Evolutionary conservation across 805 yeast species (phyloP).

Genomic region (Candida xyloterini): DNA sequence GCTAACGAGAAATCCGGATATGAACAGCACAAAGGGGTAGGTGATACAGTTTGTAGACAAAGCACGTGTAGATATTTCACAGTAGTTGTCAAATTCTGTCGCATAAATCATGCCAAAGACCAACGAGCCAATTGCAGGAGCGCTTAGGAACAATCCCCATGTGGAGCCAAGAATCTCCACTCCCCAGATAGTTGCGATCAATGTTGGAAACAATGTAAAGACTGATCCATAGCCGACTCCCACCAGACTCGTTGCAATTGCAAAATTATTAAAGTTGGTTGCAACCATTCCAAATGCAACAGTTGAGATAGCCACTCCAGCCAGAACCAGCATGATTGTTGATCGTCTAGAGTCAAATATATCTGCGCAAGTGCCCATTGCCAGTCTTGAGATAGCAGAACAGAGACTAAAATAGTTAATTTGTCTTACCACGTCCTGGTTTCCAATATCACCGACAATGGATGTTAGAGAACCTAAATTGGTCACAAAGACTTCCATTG

Average conservation of each 20-base stretch:
- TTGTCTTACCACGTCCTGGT: conserved; percentile 14
- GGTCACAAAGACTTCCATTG: conserved; percentile 79
- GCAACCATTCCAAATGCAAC: conserved; percentile 16
- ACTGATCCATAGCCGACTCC: conserved; percentile 79
- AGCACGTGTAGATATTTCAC: conserved; percentile 18
- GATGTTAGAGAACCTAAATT: conserved; percentile 71
- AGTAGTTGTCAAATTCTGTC: conserved; percentile 46
- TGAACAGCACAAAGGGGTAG: conserved; percentile 16
- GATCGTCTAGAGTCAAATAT: conserved; percentile 8
- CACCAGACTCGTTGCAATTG: conserved; percentile 32
- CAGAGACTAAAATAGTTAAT: conserved; percentile 22
- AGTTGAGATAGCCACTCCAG: conserved; percentile 7
- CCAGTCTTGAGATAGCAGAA: conserved; percentile 30
- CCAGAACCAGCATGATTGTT: conserved; percentile 7
- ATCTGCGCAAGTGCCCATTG: conserved; percentile 22
- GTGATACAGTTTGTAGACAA: conserved; percentile 15
- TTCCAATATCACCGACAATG: conserved; percentile 29
- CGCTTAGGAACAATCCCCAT: conserved; percentile 84
- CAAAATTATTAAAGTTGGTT: conserved; percentile 8
- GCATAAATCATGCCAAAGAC: conserved; percentile 71
- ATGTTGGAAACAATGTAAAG: conserved; percentile 77
- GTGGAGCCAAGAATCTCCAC: conserved; percentile 79
- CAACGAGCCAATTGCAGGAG: conserved; percentile 81
- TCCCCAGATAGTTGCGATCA: conserved; percentile 80
- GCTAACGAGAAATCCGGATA: conserved; percentile 13